phyloP scores from a whole-genome alignment of 2,329 filamentous ascomycete genomes.

The Penicillium sp. region DNA sequence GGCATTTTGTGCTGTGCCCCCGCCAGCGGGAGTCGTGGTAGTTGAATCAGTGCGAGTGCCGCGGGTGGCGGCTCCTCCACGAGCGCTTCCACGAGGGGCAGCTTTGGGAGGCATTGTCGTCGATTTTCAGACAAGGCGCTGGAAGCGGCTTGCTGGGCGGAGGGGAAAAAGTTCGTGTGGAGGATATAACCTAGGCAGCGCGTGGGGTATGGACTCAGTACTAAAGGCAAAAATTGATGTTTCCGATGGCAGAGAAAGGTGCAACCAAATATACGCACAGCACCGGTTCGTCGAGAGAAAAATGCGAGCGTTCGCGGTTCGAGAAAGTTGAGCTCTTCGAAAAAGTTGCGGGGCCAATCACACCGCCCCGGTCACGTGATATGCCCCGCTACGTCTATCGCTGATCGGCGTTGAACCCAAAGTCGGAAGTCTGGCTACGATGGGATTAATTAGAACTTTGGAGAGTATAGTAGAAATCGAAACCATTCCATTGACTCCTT shows the following conservation, averaged over 20 bases:
- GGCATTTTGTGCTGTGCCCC: slow-evolving; percentile 15
- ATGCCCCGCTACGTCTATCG: background rate
- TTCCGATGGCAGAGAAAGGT: background rate
- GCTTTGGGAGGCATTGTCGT: slow-evolving; percentile 38
- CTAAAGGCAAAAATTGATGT: background rate
- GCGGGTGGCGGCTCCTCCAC: slow-evolving; percentile 15
- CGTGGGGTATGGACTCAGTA: background rate
- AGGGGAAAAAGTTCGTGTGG: slow-evolving; percentile 7
- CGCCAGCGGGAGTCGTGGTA: slow-evolving; percentile 16
- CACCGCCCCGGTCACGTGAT: slow-evolving; percentile 22
- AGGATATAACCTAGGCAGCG: background rate
- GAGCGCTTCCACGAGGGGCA: slow-evolving; percentile 27
- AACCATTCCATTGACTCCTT: slow-evolving; percentile 19
- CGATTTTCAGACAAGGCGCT: slow-evolving; percentile 16
- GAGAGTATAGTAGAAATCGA: background rate
- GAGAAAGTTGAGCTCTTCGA: slow-evolving; percentile 25
- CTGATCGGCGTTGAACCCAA: background rate
- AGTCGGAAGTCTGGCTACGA: background rate
- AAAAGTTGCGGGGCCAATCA: slow-evolving; percentile 25
- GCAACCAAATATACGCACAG: background rate
- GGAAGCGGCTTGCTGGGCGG: slow-evolving; percentile 11
- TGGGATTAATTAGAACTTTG: background rate
- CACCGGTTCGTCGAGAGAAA: background rate
- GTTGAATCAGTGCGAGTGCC: slow-evolving; percentile 12
- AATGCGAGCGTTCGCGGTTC: slow-evolving; percentile 3